Evolutionary conservation across 2,329 filamentous ascomycete species (phyloP).

Genomic region (Ophiocordyceps robertsii): DNA sequence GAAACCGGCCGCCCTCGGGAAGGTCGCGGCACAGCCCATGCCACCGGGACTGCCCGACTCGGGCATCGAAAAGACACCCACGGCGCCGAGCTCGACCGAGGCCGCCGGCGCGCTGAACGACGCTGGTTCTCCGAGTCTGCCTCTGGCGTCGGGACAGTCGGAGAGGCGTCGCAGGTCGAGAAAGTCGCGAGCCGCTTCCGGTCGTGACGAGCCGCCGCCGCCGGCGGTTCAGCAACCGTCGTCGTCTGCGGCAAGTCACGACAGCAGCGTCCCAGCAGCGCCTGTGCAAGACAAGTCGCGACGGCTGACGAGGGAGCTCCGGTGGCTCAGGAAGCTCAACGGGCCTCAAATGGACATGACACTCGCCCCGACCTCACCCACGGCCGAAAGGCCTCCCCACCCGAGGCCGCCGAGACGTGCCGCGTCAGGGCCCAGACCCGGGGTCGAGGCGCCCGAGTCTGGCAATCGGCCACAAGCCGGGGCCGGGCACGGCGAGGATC

Average conservation of each 20-base stretch:
- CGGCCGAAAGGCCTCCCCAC: not conserved
- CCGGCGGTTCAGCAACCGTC: not conserved
- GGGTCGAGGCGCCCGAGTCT: not conserved
- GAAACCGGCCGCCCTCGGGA: not conserved
- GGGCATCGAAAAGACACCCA: not conserved
- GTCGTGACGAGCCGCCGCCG: too few relatives aligned
- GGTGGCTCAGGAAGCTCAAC: conserved; percentile 1
- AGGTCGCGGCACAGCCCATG: not conserved
- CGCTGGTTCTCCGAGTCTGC: not conserved
- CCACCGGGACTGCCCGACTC: not conserved
- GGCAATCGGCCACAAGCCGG: not conserved
- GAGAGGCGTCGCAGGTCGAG: too few relatives aligned
- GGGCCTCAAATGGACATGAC: not conserved
- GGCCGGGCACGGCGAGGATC: not conserved
- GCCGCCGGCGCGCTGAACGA: not conserved
- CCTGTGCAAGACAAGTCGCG: conserved; percentile 1
- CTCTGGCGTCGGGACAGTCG: too few relatives aligned
- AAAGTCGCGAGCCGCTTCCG: too few relatives aligned
- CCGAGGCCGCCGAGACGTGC: not conserved
- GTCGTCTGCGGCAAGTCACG: not conserved
- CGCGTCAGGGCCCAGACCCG: not conserved
- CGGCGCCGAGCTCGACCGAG: not conserved
- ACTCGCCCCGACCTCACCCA: not conserved
- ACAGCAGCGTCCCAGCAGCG: too few relatives aligned
- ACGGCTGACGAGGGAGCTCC: not conserved